Conservation (phyloP, 164 flowering plant species). For the Saururus chinensis region DNA sequence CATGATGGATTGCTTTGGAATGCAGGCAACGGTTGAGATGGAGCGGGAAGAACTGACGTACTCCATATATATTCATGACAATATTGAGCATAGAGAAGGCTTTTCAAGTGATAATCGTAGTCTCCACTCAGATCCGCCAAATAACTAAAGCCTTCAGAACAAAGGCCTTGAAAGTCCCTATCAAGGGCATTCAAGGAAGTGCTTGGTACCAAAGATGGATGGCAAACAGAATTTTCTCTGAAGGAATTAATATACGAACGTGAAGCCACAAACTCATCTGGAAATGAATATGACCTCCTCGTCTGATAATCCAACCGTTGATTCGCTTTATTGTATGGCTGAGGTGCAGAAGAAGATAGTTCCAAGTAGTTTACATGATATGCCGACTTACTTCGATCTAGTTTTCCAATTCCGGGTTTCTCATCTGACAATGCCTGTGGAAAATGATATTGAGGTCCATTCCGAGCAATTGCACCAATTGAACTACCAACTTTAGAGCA, state of each 20-base stretch:
- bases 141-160: conserved; percentile 14
- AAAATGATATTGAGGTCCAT: conserved; percentile 11
- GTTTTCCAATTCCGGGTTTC: conserved; percentile 8
- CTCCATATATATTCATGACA: conserved; percentile 22
- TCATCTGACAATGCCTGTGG: conserved; percentile 15
- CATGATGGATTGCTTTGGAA: conserved; percentile 10
- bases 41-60: conserved; percentile 11
- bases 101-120: conserved; percentile 32
- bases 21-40: conserved; percentile 3
- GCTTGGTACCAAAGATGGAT: background rate
- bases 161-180: conserved; percentile 4
- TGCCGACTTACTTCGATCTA: background rate
- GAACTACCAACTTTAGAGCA: conserved; percentile 7
- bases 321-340: conserved; percentile 4
- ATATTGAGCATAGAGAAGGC: conserved; percentile 25
- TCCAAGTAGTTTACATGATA: background rate
- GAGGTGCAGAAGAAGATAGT: conserved; percentile 7
- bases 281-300: background rate
- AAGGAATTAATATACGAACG: conserved; percentile 1
- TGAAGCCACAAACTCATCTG: conserved; percentile 4
- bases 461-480: conserved; percentile 8
- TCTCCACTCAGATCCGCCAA: conserved; percentile 52
- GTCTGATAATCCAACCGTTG: background rate
- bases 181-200: conserved; percentile 1
- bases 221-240: background rate